phyloP scores from a whole-genome alignment of 768 basidiomycete genomes.

The Boletus rubroflammeus region DNA sequence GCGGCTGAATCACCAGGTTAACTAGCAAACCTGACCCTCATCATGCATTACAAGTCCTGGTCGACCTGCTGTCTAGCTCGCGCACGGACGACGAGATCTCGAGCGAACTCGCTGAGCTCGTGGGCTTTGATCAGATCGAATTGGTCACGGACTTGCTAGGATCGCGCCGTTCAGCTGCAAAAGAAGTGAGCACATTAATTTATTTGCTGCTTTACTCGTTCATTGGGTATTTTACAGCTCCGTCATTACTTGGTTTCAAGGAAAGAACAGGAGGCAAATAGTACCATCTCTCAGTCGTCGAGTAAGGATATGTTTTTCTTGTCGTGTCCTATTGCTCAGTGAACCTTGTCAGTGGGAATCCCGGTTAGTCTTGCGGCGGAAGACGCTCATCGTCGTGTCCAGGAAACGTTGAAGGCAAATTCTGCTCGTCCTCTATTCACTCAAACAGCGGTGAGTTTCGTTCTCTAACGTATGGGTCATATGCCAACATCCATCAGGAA shows the following conservation, averaged over 20 bases:
- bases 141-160: slow-evolving; percentile 67
- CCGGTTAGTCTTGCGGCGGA: slow-evolving; percentile 37
- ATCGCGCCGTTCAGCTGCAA: slow-evolving; percentile 46
- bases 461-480: background rate
- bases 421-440: slow-evolving; percentile 65
- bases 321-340: background rate
- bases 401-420: slow-evolving; percentile 55
- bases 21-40: slow-evolving; percentile 13
- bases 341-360: background rate
- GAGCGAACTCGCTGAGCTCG: slow-evolving; percentile 68
- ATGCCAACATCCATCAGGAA: slow-evolving; percentile 36
- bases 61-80: slow-evolving; percentile 44
- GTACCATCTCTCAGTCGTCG: background rate
- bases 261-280: background rate
- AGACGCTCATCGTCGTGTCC: slow-evolving; percentile 60
- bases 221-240: slow-evolving; percentile 13
- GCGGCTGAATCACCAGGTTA: slow-evolving; percentile 4
- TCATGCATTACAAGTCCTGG: slow-evolving; percentile 19
- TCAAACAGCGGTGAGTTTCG: slow-evolving; percentile 44
- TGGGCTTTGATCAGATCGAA: slow-evolving; percentile 85
- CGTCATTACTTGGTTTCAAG: slow-evolving; percentile 3
- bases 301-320: slow-evolving; percentile 5
- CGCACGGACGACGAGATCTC: slow-evolving; percentile 70
- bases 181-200: slow-evolving; percentile 41
- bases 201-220: background rate